Evolutionary conservation across 2,329 filamentous ascomycete genomes (phyloP).

Genomic region (Diplodia intermedia): DNA sequence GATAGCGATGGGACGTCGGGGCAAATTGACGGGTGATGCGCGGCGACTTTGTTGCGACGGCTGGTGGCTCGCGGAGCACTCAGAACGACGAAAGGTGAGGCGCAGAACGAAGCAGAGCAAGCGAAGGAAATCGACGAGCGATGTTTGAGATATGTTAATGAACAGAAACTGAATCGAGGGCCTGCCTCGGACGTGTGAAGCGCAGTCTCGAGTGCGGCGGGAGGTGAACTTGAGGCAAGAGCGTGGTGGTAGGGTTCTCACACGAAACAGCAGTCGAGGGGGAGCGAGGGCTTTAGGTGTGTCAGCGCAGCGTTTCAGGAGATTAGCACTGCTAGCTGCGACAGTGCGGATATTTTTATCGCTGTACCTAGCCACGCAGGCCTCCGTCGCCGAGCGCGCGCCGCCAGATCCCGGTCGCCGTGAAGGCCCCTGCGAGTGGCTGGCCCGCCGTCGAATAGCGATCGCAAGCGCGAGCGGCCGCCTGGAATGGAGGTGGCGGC

Average conservation of each 20-base stretch:
- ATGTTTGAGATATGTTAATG: slow-evolving; percentile 33
- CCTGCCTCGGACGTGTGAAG: slow-evolving; percentile 30
- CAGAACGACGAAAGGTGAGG: slow-evolving; percentile 20
- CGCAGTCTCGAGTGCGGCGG: slow-evolving; percentile 29
- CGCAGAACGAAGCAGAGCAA: slow-evolving; percentile 31
- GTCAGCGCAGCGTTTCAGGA: slow-evolving; percentile 33
- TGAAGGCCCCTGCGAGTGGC: slow-evolving; percentile 29
- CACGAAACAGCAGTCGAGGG: slow-evolving; percentile 33
- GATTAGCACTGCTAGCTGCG: slow-evolving; percentile 31
- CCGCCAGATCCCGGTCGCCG: slow-evolving; percentile 30
- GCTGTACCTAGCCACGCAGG: slow-evolving; percentile 30
- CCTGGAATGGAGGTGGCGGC: slow-evolving; percentile 30
- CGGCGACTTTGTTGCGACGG: slow-evolving; percentile 28
- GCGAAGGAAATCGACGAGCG: slow-evolving; percentile 29
- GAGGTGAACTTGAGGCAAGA: slow-evolving; percentile 25
- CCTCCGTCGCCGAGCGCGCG: slow-evolving; percentile 29
- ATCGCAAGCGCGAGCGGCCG: slow-evolving; percentile 22
- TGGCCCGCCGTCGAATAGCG: slow-evolving; percentile 30
- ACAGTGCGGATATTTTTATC: slow-evolving; percentile 30
- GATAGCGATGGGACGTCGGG: slow-evolving; percentile 22
- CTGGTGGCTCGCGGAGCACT: slow-evolving; percentile 31
- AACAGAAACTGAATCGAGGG: slow-evolving; percentile 33
- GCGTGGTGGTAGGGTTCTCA: slow-evolving; percentile 28
- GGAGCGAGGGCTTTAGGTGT: slow-evolving; percentile 33
- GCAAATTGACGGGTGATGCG: slow-evolving; percentile 31